Base-by-base conservation (phyloP, 306 rosid genomes). In the Gynostemma pentaphyllum region DNA sequence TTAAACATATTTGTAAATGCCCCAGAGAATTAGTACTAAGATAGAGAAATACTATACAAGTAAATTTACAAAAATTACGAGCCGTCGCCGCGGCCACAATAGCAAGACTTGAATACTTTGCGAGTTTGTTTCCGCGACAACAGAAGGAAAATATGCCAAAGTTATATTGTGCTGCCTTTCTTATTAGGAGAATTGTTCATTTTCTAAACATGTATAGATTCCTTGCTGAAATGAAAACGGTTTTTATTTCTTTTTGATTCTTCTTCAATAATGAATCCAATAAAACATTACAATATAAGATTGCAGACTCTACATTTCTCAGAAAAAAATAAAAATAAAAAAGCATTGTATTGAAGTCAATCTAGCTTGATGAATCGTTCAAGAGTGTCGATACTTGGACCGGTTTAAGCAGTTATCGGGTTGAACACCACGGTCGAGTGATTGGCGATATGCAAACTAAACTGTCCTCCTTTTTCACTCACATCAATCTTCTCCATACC, bases 381-480 rank as follows among this genome's bases (percentile, higher is more conserved):
- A 19, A 19, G 5, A 4, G 27, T 56, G 37, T 10, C 44, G 16
- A 4, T 16, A 56, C 24, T 56, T 23, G 10, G 21, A 12, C 32
- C 12, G 1, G 6, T 22, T 27, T 59, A 72, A 45, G 73, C 64
- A 34, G 0, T 18, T n/a, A 79, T 54, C 8, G 75, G 76, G 27
- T 66, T 11, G 53, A 75, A 79, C 12, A 53, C 70, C 37, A 86
- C 87, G 4, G 75, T 80, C 3, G 92, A 89, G 57, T 82, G 92
- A 56, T 68, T 89, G 4, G 91, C 89, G 29, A 89, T 78, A 66
- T 89, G 95, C 76, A 89, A 70, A 59, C 92, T 86, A 60, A 84
- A 82, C 44, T 82, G 94, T 1, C 95, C 95, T 62, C 97, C 94
- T 69, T 87, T 84, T 44, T 87, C 97, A 54, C 70, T 81, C 47